A percentile compares a stretch with the other conserved stretches of the same genome.
Evolutionary conservation across 2,329 filamentous ascomycete genomes (phyloP).

Genomic region (Domatiomyces globalis): DNA sequence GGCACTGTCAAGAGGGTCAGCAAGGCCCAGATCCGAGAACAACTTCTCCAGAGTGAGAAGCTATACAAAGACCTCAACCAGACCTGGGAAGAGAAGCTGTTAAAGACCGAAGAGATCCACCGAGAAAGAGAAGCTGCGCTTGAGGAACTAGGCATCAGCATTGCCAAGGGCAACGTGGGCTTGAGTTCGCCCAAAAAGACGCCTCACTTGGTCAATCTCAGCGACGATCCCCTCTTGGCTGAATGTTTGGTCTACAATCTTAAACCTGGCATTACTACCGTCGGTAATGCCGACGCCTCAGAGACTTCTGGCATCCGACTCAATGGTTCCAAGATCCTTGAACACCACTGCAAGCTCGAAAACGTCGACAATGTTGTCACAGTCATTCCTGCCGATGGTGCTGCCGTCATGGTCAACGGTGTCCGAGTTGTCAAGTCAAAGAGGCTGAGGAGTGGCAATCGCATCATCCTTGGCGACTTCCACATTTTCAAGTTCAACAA

Average conservation of each 20-base stretch:
- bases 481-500: slow-evolving; percentile 99
- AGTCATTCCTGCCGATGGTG: slow-evolving; percentile 74
- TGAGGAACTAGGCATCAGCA: slow-evolving; percentile 94
- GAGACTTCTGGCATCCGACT: slow-evolving; percentile 76
- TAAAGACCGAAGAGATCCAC: slow-evolving; percentile 92
- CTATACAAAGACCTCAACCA: slow-evolving; percentile 91
- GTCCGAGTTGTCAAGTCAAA: slow-evolving; percentile 75
- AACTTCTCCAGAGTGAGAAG: slow-evolving; percentile 91
- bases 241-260: slow-evolving; percentile 97
- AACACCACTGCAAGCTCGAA: slow-evolving; percentile 87
- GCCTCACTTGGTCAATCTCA: slow-evolving; percentile 95
- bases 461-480: slow-evolving; percentile 92
- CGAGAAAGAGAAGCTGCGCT: slow-evolving; percentile 90
- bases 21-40: slow-evolving; percentile 95
- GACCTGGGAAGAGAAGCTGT: slow-evolving; percentile 94
- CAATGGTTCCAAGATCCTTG: slow-evolving; percentile 83
- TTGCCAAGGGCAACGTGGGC: slow-evolving; percentile 94
- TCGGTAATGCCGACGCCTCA: slow-evolving; percentile 83
- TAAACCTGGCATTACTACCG: slow-evolving; percentile 85
- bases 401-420: slow-evolving; percentile 96
- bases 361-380: slow-evolving; percentile 90
- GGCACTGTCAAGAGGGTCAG: slow-evolving; percentile 87
- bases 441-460: slow-evolving; percentile 77
- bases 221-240: slow-evolving; percentile 81
- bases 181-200: slow-evolving; percentile 96